Evolutionary conservation across 164 flowering plant species (phyloP).

Genomic region (Vitis riparia): DNA sequence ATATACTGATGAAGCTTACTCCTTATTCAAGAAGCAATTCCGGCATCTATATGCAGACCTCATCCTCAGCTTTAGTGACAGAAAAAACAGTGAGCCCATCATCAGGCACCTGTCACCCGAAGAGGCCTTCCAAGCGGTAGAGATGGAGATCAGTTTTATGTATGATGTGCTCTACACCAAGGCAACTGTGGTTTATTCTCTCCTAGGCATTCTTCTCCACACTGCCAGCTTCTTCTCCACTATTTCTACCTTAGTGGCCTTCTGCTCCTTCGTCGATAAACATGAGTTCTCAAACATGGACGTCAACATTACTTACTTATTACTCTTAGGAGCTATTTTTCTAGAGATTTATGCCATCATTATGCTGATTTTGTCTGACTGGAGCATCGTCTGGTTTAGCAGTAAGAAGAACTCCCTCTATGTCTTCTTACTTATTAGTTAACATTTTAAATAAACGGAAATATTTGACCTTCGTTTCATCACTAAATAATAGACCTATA

Average conservation of each 20-base stretch:
- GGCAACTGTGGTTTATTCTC: slow-evolving; percentile 1
- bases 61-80: neutral
- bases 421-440: too few species aligned
- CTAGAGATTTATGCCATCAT: too few species aligned
- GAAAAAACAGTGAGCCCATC: neutral
- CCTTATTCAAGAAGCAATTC: neutral
- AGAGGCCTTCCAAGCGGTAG: slow-evolving; percentile 5
- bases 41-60: slow-evolving; percentile 2
- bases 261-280: neutral
- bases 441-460: too few species aligned
- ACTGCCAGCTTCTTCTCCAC: neutral
- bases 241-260: neutral
- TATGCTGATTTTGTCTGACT: neutral
- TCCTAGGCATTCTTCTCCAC: slow-evolving; percentile 1
- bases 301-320: neutral
- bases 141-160: neutral
- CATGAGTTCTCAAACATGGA: neutral
- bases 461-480: too few species aligned
- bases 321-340: neutral
- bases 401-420: too few species aligned
- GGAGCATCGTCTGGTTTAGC: too few species aligned
- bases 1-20: too few species aligned
- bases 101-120: neutral
- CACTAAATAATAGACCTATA: too few species aligned
- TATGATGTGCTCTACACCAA: slow-evolving; percentile 9